A percentile compares a stretch with the other conserved stretches of the same genome.
Evolutionary conservation across 305 asterid species (phyloP).

Genomic region (Andrographis paniculata): DNA sequence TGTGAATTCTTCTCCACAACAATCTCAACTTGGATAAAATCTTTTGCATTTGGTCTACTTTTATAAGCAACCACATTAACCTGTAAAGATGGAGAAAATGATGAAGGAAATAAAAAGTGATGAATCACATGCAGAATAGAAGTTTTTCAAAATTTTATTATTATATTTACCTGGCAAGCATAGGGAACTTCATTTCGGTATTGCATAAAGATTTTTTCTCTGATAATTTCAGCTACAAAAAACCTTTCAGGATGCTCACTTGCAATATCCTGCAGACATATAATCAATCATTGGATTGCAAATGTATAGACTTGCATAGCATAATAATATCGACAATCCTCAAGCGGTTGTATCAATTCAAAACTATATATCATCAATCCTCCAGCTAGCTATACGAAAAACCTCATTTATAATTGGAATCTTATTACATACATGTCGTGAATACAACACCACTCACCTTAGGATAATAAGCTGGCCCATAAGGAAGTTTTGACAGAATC

Average conservation of each 20-base stretch:
- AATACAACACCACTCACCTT: conserved; percentile 39
- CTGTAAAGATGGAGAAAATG: conserved; percentile 31
- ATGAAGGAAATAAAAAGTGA: conserved; percentile 2
- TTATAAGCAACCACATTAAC: conserved; percentile 81
- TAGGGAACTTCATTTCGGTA: conserved; percentile 90
- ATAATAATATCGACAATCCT: not conserved
- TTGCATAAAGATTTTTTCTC: conserved; percentile 94
- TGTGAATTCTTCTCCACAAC: conserved; percentile 91
- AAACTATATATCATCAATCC: too few species aligned
- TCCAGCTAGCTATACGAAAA: not conserved
- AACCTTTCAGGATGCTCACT: conserved; percentile 98
- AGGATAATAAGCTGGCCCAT: conserved; percentile 85
- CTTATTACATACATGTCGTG: conserved; percentile 11
- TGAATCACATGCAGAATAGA: conserved; percentile 9
- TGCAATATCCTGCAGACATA: conserved; percentile 64
- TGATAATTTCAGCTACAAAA: conserved; percentile 84
- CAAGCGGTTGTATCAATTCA: not conserved
- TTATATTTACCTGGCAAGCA: conserved; percentile 74
- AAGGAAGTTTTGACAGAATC: conserved; percentile 89
- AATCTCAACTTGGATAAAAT: conserved; percentile 90
- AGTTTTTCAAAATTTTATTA: conserved; percentile 3
- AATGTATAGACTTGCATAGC: conserved; percentile 2
- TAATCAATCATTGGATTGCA: not conserved
- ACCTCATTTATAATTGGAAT: conserved; percentile 6
- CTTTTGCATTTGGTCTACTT: conserved; percentile 82